Base-by-base conservation (phyloP, 2,329 filamentous ascomycete genomes). In the Hypoxylon sp. region DNA sequence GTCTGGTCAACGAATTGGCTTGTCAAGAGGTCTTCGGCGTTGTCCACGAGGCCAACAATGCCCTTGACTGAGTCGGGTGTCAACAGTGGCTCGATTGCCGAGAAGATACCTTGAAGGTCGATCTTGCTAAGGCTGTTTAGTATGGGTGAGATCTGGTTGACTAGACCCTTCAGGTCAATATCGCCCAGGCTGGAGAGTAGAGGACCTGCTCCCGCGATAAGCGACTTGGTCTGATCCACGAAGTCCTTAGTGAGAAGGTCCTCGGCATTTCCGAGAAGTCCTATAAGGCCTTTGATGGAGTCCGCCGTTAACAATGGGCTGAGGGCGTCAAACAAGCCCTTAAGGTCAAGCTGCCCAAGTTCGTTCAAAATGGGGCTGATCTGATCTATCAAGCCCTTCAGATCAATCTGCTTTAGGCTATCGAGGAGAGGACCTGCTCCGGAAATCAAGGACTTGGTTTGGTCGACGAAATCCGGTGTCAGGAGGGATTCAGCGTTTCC, bases 81-180 rank as follows among this genome's bases (percentile, higher is more conserved):
- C 14, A 83, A 66, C 1, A 83, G 69, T 11, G 82, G 81, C 8
- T 73, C 72, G 3, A 81, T 65, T 5, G 80, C 76, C 0, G 78
- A 73, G 0, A 82, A 55, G 0, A 82, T 63, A 1, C 74, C 75
- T 51, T 76, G 66, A 0, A 83, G 71, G 27, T 83, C 78, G 3
- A 82, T 73, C 50, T 80, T 76, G 46, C 76, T 75, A 1, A 82
- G 69, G 2, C 74, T 76, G 1, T 72, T 68, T 4, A 82, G 74
- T 0, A 82, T 66, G 1, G 81, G 81, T 22, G 56, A 64, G 22
- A 57, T 57, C 65, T 64, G 78, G 0, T 79, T 76, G 37, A 82
- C 76, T 6, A 77, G 61, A 10, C 71, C 74, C 3, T 82, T 73
- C 0, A 82, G 65, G 7, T 77, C 77, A 6, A 82, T 70, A n/a